Evolutionary conservation across 75 land plant genomes (phyloP), one percentile per base, ranked within the genome.

Genomic region (Picea sitchensis): DNA sequence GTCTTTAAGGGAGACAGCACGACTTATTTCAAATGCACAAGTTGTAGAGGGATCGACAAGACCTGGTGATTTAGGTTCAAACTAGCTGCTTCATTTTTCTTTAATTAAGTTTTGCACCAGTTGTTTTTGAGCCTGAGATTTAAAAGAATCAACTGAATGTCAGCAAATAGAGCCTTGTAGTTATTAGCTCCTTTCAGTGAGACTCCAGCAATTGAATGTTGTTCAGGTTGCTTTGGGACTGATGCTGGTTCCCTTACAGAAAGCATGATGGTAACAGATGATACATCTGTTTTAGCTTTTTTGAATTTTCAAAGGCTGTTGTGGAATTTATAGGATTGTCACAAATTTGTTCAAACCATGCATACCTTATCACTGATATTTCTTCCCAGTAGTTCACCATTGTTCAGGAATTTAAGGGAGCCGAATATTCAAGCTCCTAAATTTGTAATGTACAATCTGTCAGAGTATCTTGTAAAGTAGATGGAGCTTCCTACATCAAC

Each of bases 401-500:
- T 2, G 38, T 69, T 9, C 5, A 51, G 18, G 11, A 69, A 18
- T 17, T 5, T 69, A 41, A 38, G 73, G 41, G 73, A 38, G 41
- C 41, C 73, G 5, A 34, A 69, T 8, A 13, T 69, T 41, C 73
- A 41, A 41, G 73, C 30, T 38, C 20, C 14, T 15, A 41, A 69
- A 44, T 69, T 51, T 17, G 51, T 69, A 32, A 69, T 38, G 18
- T 68, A 44, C 44, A 36, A 68, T 38, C 72, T 68, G 17, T 68
- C 73, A 38, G 38, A 69, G 73, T 69, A 44, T 41, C 44, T 38
- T 41, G 51, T 69, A 44, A 38, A 68, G 14, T 26, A 41, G 51
- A 38, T 69, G 73, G 44, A 44, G 47, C 73, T 69, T 36, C 41
- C 73, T 69, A 69, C 73, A 69, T 69, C 73, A 15, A 65, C 18